Base-by-base conservation (phyloP, 148 eudicot genomes). In the Beta vulgaris region DNA sequence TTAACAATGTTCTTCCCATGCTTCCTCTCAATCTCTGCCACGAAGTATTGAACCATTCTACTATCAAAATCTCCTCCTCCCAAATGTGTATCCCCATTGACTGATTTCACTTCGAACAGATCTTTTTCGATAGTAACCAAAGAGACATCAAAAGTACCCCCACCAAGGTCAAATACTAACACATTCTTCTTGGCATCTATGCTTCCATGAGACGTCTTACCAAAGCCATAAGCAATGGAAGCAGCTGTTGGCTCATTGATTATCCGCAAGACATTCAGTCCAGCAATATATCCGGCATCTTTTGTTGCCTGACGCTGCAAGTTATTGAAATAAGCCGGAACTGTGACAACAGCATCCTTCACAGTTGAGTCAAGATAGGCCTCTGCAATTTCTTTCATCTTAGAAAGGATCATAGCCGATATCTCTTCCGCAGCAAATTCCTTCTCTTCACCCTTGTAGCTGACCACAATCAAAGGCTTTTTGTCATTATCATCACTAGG, bases 241-340 rank as follows among this genome's bases (percentile, higher is more conserved):
- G 69, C 77, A 46, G 77, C 77, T 1, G 77, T 74, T 48, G 77
- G 77, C 35, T 74, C 77, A 3, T 74, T 74, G 39, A 74, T 35
- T 11, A 74, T 48, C 0, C 77, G 70, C n/a, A 74, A 6, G 1
- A 63, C 70, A 25, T 63, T 74, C 0, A 74, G 70, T 13, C 70
- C 77, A 6, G 77, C 77, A 34, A 74, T 48, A 7, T 8, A 6
- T 2, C 69, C 68, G 0, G 68, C 68, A n/a, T 63, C 68, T 36
- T 35, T 63, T 9, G 68, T 63, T 36, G 68, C 68, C 9, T 63
- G 68, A 1, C 68, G 42, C 21, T 63, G 68, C 3, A 19, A 34
- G 10, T 63, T 8, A 7, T 63, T 63, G 44, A 63, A 63, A 28
- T 63, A 63, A 0, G 68, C 44, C 7, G 68, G 68, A 7, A 63